phyloP scores from a whole-genome alignment of 306 rosid genomes.

The Casuarina glauca region DNA sequence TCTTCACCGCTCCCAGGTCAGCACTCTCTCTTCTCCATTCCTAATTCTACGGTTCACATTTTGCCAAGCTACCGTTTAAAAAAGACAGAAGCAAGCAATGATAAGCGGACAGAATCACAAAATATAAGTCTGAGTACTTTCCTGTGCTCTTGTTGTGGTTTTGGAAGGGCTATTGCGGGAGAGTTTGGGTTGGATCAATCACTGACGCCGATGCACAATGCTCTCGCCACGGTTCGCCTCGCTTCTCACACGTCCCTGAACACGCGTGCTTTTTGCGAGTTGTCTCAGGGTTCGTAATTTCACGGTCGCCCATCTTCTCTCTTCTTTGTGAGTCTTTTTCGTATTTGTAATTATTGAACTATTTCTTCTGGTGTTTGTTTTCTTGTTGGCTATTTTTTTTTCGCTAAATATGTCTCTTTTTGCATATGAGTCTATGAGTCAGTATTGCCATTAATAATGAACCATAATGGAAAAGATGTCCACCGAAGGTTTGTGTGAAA shows the following conservation, averaged over 20 bases:
- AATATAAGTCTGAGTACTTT: neutral
- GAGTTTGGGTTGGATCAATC: slow-evolving; percentile 51
- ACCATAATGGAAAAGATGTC: neutral
- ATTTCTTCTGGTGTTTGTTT: too few species aligned
- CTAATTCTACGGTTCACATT: neutral
- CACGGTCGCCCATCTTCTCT: slow-evolving; percentile 3
- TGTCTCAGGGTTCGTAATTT: slow-evolving; percentile 58
- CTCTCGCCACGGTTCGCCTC: slow-evolving; percentile 41
- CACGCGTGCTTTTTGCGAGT: slow-evolving; percentile 55
- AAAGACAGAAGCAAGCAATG: too few species aligned
- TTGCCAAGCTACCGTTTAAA: too few species aligned
- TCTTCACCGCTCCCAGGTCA: slow-evolving; percentile 21
- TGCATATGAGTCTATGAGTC: neutral
- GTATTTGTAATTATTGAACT: neutral
- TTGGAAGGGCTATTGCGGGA: slow-evolving; percentile 33
- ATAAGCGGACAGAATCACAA: too few species aligned
- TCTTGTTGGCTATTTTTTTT: neutral
- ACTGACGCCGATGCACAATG: slow-evolving; percentile 56
- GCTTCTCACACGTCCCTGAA: slow-evolving; percentile 48
- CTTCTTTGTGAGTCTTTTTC: slow-evolving; percentile 5
- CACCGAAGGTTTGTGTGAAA: neutral
- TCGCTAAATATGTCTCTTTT: neutral
- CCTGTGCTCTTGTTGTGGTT: neutral
- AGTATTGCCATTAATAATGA: neutral
- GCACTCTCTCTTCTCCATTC: neutral